phyloP scores from a whole-genome alignment of 192 early-diverging fungal species.

The Phycomyces blakesleeanus region DNA sequence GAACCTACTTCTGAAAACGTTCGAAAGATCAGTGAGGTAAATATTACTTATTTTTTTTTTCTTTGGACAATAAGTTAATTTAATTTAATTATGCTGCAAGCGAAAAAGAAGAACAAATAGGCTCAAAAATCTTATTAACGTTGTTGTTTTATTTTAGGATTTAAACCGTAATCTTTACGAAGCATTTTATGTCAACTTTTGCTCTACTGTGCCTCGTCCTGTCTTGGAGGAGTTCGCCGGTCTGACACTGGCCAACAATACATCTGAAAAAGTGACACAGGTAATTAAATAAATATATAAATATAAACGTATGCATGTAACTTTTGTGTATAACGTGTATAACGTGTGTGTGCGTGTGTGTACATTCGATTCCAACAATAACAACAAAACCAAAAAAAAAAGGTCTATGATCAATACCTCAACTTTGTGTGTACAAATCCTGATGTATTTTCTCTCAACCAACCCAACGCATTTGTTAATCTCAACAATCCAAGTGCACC shows the following conservation, averaged over 20 bases:
- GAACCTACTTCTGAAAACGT: slow-evolving; percentile 89
- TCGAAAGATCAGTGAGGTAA: slow-evolving; percentile 72
- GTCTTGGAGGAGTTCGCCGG: slow-evolving; percentile 92
- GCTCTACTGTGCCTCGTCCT: slow-evolving; percentile 77
- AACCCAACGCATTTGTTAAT: slow-evolving; percentile 72
- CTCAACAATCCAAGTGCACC: slow-evolving; percentile 82
- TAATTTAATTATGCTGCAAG: no score
- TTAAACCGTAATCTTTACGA: slow-evolving; percentile 88
- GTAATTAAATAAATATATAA: slow-evolving; percentile 40
- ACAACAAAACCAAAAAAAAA: slow-evolving; percentile 55
- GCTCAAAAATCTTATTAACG: not conserved
- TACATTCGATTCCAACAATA: no score
- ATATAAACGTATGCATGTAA: no score
- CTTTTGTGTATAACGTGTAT: no score
- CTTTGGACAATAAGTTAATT: no score
- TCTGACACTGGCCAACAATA: slow-evolving; percentile 69
- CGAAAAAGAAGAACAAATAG: not conserved
- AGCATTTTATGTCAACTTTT: slow-evolving; percentile 95
- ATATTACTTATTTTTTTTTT: slow-evolving; percentile 1
- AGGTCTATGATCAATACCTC: slow-evolving; percentile 97
- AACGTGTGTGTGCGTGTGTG: no score
- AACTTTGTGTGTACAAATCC: slow-evolving; percentile 91
- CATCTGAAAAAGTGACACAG: slow-evolving; percentile 79
- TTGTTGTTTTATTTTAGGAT: slow-evolving; percentile 60
- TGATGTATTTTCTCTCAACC: slow-evolving; percentile 89